Evolutionary conservation across 129 eudicot species (phyloP).

Genomic region (Lactuca saligna): DNA sequence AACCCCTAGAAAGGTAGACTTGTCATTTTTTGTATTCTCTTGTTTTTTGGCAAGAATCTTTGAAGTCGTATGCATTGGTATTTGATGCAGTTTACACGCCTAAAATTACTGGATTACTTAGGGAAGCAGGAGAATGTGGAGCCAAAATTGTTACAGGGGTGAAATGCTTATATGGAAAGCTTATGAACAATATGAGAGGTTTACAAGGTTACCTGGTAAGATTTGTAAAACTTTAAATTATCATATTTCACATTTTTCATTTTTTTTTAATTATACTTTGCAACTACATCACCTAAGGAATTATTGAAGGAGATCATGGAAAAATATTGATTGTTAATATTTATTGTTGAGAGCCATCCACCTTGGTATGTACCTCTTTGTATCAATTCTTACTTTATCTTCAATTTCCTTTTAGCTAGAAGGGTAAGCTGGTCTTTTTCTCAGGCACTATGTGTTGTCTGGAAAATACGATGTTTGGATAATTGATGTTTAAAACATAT

Average conservation of each 20-base stretch:
- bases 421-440: no score
- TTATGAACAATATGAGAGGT: slow-evolving; percentile 87
- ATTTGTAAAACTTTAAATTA: not conserved
- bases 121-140: slow-evolving; percentile 86
- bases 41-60: slow-evolving; percentile 61
- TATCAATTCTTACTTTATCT: slow-evolving; percentile 5
- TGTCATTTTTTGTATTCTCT: not conserved
- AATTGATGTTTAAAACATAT: no score
- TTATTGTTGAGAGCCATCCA: not conserved
- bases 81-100: slow-evolving; percentile 98
- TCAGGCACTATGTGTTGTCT: no score
- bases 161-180: slow-evolving; percentile 97
- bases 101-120: slow-evolving; percentile 77
- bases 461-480: no score
- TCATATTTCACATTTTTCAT: not conserved
- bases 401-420: not conserved
- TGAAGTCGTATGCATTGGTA: slow-evolving; percentile 65
- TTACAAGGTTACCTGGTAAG: slow-evolving; percentile 93
- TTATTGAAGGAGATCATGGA: slow-evolving; percentile 59
- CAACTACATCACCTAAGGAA: slow-evolving; percentile 73
- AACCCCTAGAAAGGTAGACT: not conserved
- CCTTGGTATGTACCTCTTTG: slow-evolving; percentile 21
- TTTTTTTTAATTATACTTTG: slow-evolving; percentile 16
- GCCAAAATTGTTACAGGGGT: no score
- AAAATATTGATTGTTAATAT: slow-evolving; percentile 29